These are phyloP conservation scores for Myriosclerotinia curreyana DNA, from an alignment of 2,329 filamentous ascomycete genomes.

Conservation along the genomic window DNA sequence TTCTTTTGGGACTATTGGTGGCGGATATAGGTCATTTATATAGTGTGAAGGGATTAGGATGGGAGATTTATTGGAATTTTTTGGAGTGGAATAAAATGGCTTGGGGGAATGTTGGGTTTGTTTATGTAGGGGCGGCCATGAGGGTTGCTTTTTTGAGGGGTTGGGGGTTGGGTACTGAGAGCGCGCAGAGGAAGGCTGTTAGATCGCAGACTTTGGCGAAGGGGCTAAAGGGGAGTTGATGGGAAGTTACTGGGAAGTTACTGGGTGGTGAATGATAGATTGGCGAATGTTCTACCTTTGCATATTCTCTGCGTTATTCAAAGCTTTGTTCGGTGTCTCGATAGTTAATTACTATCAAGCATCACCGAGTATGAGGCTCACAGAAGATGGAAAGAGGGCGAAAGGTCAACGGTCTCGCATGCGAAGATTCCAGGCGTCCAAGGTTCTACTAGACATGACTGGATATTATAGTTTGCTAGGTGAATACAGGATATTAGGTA, in stretches of 20 bases:
- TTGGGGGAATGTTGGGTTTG: slow-evolving; percentile 67
- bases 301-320: background rate
- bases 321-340: background rate
- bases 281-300: background rate
- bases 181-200: slow-evolving; percentile 6
- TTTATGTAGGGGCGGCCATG: slow-evolving; percentile 63
- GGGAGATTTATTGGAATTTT: slow-evolving; percentile 56
- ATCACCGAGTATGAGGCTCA: background rate
- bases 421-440: background rate
- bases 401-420: background rate
- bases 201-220: background rate
- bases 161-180: slow-evolving; percentile 47
- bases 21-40: slow-evolving; percentile 77
- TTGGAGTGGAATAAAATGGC: slow-evolving; percentile 64
- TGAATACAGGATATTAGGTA: background rate
- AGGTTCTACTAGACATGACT: background rate
- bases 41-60: slow-evolving; percentile 58
- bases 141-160: slow-evolving; percentile 57
- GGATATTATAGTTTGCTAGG: background rate
- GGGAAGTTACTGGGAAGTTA: too few relatives aligned
- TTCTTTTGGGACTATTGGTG: slow-evolving; percentile 65
- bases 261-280: background rate
- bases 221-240: background rate
- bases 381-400: background rate
- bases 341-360: background rate